These are phyloP conservation scores for Debaryomycetaceae sp. DNA, from an alignment of 1,139 yeast species.

Conservation along the genomic window DNA sequence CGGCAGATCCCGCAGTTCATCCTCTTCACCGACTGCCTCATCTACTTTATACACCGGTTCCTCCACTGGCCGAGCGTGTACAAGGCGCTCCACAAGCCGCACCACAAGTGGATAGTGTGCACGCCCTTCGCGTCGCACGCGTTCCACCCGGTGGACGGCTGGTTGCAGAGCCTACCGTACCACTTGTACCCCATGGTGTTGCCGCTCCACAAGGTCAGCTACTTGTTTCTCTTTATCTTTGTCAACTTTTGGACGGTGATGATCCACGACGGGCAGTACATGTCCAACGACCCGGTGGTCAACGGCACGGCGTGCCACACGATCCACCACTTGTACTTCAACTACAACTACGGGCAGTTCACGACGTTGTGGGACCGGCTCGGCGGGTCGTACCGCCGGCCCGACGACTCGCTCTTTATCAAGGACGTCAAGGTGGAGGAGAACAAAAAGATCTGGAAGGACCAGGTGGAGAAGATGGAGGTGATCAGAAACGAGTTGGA, in stretches of 20 bases:
- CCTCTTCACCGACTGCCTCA: constrained; percentile 87
- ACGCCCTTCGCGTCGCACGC: constrained; percentile 98
- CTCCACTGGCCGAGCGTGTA: constrained; percentile 86
- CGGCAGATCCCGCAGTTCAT: constrained; percentile 69
- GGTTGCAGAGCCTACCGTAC: constrained; percentile 84
- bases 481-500: constrained; percentile 70
- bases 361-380: constrained; percentile 96
- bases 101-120: constrained; percentile 98
- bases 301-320: constrained; percentile 99
- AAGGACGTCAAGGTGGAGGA: constrained; percentile 35
- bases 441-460: constrained; percentile 54
- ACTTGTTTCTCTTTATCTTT: constrained; percentile 70
- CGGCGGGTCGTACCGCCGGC: constrained; percentile 87
- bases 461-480: constrained; percentile 72
- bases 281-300: constrained; percentile 86
- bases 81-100: constrained; percentile 89
- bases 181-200: constrained; percentile 82
- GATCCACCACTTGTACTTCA: constrained; percentile 89
- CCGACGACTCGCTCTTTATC: constrained; percentile 78
- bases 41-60: constrained; percentile 84
- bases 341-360: constrained; percentile 96
- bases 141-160: constrained; percentile 97
- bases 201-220: constrained; percentile 84
- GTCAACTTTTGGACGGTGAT: constrained; percentile 97
- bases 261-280: constrained; percentile 96